Conservation (phyloP, 768 basidiomycete species). For the Mycena chlorophos region DNA sequence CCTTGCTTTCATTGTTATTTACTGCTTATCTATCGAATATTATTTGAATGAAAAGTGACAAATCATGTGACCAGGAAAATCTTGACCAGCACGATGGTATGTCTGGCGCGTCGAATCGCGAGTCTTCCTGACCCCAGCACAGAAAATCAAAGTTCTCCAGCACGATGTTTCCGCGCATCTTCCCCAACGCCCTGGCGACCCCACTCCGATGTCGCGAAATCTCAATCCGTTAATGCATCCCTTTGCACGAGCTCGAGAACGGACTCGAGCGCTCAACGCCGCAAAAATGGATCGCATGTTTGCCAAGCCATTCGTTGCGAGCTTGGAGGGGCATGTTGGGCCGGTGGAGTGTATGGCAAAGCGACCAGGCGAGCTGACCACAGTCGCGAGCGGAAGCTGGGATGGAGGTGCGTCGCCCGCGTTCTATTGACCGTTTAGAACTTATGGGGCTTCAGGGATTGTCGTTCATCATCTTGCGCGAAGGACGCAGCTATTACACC, state of each 20-base stretch:
- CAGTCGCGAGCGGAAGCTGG: slow-evolving; percentile 90
- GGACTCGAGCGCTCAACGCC: slow-evolving; percentile 90
- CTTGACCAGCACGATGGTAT: not conserved
- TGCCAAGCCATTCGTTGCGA: slow-evolving; percentile 92
- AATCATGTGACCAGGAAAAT: not conserved
- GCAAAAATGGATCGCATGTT: slow-evolving; percentile 97
- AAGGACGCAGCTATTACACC: slow-evolving; percentile 51
- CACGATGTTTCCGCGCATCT: slow-evolving; percentile 77
- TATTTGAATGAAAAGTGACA: not conserved
- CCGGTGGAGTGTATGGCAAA: slow-evolving; percentile 85
- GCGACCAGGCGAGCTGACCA: slow-evolving; percentile 69
- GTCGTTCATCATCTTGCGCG: slow-evolving; percentile 80
- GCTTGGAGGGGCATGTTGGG: slow-evolving; percentile 90
- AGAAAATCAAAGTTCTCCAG: slow-evolving; percentile 89
- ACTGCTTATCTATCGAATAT: too few species aligned
- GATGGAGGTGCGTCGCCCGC: slow-evolving; percentile 76
- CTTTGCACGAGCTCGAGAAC: slow-evolving; percentile 89
- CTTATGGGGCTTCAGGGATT: slow-evolving; percentile 52
- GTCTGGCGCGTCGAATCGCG: too few species aligned
- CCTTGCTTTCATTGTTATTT: too few species aligned
- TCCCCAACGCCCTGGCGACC: slow-evolving; percentile 75
- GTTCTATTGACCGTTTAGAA: not conserved
- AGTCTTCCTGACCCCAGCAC: slow-evolving; percentile 9
- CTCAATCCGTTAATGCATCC: slow-evolving; percentile 95
- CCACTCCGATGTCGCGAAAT: slow-evolving; percentile 87